A percentile compares a stretch with the other conserved stretches of the same genome.
Conservation (phyloP, 371 early-diverging fungal genomes). For the Coemansia sp. region DNA sequence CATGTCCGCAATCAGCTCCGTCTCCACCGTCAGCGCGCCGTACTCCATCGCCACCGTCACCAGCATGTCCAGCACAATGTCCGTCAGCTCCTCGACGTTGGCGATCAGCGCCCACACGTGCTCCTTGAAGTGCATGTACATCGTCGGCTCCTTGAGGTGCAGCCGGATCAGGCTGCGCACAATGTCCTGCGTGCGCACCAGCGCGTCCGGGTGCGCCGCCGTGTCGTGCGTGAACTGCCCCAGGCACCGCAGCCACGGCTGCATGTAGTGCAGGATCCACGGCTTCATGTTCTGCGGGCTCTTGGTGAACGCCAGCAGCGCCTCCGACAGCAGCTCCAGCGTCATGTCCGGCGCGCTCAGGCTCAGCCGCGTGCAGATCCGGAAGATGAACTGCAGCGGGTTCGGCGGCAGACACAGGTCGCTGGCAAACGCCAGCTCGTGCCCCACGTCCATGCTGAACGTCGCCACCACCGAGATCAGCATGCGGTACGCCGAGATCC, state of each 20-base stretch:
- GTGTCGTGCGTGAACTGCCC: conserved; percentile 60
- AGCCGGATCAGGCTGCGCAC: conserved; percentile 75
- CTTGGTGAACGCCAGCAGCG: conserved; percentile 81
- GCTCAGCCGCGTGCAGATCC: conserved; percentile 81
- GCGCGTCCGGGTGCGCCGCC: conserved; percentile 42
- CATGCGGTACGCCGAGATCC: conserved; percentile 86
- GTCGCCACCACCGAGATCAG: conserved; percentile 76
- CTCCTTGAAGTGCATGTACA: conserved; percentile 81
- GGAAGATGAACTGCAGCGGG: conserved; percentile 75
- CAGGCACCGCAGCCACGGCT: conserved; percentile 86
- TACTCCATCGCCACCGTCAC: conserved; percentile 75
- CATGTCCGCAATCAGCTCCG: conserved; percentile 86
- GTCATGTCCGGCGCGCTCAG: conserved; percentile 76
- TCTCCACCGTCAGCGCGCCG: conserved; percentile 76
- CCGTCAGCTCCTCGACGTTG: conserved; percentile 75
- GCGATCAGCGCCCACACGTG: conserved; percentile 84
- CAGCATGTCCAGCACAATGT: conserved; percentile 79
- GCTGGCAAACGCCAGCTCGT: conserved; percentile 76
- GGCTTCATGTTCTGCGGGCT: conserved; percentile 73
- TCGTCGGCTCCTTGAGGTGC: conserved; percentile 82
- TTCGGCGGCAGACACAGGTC: conserved; percentile 91
- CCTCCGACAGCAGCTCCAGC: conserved; percentile 85
- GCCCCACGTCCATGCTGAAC: conserved; percentile 85
- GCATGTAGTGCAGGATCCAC: conserved; percentile 84
- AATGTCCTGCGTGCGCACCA: conserved; percentile 62